Conservation (phyloP, 331 rosid species). For the Malus hybrid region DNA sequence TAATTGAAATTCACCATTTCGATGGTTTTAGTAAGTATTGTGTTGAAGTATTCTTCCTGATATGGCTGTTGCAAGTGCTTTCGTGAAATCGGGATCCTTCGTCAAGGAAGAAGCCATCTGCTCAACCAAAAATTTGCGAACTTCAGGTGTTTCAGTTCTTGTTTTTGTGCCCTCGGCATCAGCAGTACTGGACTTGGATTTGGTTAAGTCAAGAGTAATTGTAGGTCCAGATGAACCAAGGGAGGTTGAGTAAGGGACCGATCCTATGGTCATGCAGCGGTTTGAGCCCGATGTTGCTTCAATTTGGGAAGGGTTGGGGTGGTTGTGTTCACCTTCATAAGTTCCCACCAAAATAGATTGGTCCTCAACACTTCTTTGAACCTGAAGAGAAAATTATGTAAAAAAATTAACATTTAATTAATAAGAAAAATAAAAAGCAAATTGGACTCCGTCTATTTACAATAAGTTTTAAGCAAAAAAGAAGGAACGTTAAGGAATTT, state of each 20-base stretch:
- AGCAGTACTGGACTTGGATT: conserved; percentile 36
- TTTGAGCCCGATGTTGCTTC: conserved; percentile 51
- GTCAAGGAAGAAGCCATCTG: conserved; percentile 96
- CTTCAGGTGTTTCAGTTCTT: conserved; percentile 45
- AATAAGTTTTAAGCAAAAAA: background rate
- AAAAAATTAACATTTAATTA: conserved; percentile 4
- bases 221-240: conserved; percentile 30
- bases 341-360: conserved; percentile 82
- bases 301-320: conserved; percentile 47
- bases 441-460: background rate
- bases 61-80: conserved; percentile 87
- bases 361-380: conserved; percentile 95
- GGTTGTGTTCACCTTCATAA: conserved; percentile 98
- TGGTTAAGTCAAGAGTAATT: conserved; percentile 51
- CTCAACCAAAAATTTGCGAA: conserved; percentile 63
- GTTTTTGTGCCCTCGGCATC: conserved; percentile 27
- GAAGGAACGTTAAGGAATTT: background rate
- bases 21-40: conserved; percentile 12
- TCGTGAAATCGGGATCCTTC: conserved; percentile 84
- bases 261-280: conserved; percentile 28
- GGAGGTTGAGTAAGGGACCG: conserved; percentile 41
- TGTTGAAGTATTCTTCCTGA: conserved; percentile 64
- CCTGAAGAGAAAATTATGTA: conserved; percentile 45
- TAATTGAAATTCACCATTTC: conserved; percentile 7
- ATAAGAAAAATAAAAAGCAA: background rate